Evolutionary conservation across 768 basidiomycete species (phyloP).

Genomic region (Baorangia bicolor): DNA sequence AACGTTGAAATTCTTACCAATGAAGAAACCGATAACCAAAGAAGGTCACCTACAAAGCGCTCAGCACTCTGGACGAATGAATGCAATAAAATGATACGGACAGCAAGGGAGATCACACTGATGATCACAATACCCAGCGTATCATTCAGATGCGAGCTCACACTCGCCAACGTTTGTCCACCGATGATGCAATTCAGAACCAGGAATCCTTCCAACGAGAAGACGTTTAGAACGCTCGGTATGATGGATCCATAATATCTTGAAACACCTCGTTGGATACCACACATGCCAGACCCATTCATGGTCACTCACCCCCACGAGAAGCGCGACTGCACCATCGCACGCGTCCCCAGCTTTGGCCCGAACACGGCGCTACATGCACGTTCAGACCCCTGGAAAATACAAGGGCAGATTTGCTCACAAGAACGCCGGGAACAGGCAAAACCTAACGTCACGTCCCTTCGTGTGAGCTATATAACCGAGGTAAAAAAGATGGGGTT

Average conservation of each 20-base stretch:
- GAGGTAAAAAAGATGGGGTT: neutral
- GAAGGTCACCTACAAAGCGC: constrained; percentile 49
- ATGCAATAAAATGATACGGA: constrained; percentile 11
- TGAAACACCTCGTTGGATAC: constrained; percentile 1
- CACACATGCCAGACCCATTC: constrained; percentile 10
- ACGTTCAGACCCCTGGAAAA: neutral
- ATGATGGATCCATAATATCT: constrained; percentile 42
- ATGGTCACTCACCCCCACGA: constrained; percentile 44
- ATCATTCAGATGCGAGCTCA: constrained; percentile 34
- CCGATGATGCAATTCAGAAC: constrained; percentile 61
- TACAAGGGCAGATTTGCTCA: constrained; percentile 14
- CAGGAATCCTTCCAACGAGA: constrained; percentile 55
- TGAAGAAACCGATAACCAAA: constrained; percentile 64
- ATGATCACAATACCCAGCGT: constrained; percentile 36
- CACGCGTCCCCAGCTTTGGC: constrained; percentile 54
- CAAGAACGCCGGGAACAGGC: constrained; percentile 40
- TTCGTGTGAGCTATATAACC: constrained; percentile 2
- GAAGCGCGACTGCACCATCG: constrained; percentile 57
- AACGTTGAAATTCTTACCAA: constrained; percentile 36
- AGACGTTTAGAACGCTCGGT: constrained; percentile 47
- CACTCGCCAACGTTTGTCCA: constrained; percentile 57
- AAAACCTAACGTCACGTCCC: constrained; percentile 21
- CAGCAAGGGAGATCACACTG: constrained; percentile 30
- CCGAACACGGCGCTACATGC: constrained; percentile 46
- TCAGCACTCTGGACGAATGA: neutral